Conservation (phyloP, 202 grass and related monocot genomes). For the Miscanthus sacchariflorus region DNA sequence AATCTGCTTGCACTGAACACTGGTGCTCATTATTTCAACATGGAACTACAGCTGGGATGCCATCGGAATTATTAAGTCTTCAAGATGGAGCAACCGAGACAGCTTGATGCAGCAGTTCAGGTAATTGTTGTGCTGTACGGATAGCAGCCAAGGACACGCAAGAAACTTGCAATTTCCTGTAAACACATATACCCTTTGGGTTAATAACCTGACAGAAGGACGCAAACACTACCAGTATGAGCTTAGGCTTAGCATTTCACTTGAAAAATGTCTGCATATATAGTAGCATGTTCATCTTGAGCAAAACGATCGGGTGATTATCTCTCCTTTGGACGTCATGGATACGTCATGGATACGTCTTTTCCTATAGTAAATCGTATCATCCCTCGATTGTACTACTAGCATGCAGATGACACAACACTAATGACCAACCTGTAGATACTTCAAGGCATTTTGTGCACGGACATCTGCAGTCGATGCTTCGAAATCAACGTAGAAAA, state of each 20-base stretch:
- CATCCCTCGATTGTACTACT: neutral
- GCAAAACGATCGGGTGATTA: neutral
- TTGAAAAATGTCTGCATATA: neutral
- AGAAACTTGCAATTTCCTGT: constrained; percentile 61
- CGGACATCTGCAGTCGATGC: constrained; percentile 58
- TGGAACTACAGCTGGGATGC: neutral
- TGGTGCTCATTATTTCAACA: neutral
- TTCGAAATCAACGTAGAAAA: constrained; percentile 69
- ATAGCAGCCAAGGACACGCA: constrained; percentile 62
- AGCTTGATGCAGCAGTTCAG: constrained; percentile 21
- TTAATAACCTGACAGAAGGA: neutral
- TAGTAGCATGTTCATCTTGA: neutral
- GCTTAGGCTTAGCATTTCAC: neutral
- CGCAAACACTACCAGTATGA: no score
- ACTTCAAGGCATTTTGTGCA: constrained; percentile 59
- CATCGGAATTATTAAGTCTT: neutral
- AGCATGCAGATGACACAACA: constrained; percentile 3
- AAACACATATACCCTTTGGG: constrained; percentile 6
- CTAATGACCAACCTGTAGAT: constrained; percentile 48
- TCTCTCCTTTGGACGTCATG: constrained; percentile 20
- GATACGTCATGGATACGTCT: no score
- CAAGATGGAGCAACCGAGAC: neutral
- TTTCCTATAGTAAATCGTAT: neutral
- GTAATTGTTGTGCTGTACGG: constrained; percentile 22
- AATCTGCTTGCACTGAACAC: neutral